Evolutionary conservation across 2,329 filamentous ascomycete species (phyloP).

Genomic region (Fusarium oligoseptatum): DNA sequence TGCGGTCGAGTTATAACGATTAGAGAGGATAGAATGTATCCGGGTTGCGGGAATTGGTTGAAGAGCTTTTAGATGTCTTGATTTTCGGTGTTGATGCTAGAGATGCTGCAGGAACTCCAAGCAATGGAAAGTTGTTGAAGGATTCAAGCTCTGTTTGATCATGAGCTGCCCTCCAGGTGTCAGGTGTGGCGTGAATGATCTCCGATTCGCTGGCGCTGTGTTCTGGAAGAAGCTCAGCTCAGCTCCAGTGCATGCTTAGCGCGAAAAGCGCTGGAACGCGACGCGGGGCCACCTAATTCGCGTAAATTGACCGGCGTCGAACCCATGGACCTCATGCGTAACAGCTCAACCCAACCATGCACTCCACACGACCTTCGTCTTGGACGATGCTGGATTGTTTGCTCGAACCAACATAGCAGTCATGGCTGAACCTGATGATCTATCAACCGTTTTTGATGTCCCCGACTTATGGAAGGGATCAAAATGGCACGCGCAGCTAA

Average conservation of each 20-base stretch:
- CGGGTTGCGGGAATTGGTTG: background rate
- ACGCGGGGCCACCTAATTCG: conserved; percentile 34
- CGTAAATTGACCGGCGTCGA: conserved; percentile 25
- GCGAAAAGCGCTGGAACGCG: conserved; percentile 31
- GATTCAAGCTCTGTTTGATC: conserved; percentile 13
- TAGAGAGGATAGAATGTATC: background rate
- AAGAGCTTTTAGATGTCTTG: background rate
- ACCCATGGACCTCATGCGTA: conserved; percentile 6
- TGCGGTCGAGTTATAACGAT: background rate
- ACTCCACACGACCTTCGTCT: conserved; percentile 1
- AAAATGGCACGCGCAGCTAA: conserved; percentile 57
- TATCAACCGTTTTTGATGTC: conserved; percentile 72
- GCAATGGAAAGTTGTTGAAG: conserved; percentile 18
- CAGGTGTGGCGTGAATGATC: conserved; percentile 33
- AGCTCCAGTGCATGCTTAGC: conserved; percentile 19
- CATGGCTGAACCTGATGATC: conserved; percentile 57
- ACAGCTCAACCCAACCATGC: conserved; percentile 7
- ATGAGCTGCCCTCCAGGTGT: conserved; percentile 3
- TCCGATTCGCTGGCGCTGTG: background rate
- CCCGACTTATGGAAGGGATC: conserved; percentile 72
- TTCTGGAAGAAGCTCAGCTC: background rate
- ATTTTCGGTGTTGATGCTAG: background rate
- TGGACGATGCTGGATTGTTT: conserved; percentile 26
- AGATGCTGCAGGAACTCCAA: background rate
- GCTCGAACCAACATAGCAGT: conserved; percentile 15